These are phyloP conservation scores for Populus hybrid DNA, from an alignment of 441 rosid species.

Conservation along the genomic window DNA sequence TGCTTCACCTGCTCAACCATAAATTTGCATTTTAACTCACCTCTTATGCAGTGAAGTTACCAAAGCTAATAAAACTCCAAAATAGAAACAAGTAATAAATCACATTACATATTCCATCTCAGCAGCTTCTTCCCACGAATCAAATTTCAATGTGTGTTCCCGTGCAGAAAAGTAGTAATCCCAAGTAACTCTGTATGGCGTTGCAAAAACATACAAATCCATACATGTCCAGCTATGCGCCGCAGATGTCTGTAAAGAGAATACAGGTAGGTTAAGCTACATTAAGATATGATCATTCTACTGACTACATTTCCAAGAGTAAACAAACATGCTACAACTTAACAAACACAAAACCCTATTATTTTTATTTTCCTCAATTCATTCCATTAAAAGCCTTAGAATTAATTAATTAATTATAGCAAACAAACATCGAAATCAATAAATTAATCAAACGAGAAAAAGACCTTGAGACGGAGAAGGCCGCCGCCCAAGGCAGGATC, in stretches of 20 bases:
- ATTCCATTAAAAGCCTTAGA: neutral
- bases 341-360: neutral
- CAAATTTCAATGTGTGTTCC: slow-evolving; percentile 75
- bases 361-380: neutral
- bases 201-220: slow-evolving; percentile 96
- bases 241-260: slow-evolving; percentile 56
- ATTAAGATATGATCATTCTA: neutral
- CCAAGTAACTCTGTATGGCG: slow-evolving; percentile 94
- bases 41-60: neutral
- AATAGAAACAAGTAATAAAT: neutral
- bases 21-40: neutral
- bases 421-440: neutral
- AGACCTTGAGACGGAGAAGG: slow-evolving; percentile 67
- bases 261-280: neutral
- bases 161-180: slow-evolving; percentile 83
- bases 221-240: slow-evolving; percentile 96
- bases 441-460: neutral
- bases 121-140: slow-evolving; percentile 84
- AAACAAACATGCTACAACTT: neutral
- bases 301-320: neutral
- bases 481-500: slow-evolving; percentile 77
- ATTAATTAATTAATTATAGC: neutral
- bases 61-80: neutral
- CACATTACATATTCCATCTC: slow-evolving; percentile 83
- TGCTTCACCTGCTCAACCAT: slow-evolving; percentile 62